Evolutionary conservation across 2,329 filamentous ascomycete genomes (phyloP).

Genomic region (Mycosphaerella sp.): DNA sequence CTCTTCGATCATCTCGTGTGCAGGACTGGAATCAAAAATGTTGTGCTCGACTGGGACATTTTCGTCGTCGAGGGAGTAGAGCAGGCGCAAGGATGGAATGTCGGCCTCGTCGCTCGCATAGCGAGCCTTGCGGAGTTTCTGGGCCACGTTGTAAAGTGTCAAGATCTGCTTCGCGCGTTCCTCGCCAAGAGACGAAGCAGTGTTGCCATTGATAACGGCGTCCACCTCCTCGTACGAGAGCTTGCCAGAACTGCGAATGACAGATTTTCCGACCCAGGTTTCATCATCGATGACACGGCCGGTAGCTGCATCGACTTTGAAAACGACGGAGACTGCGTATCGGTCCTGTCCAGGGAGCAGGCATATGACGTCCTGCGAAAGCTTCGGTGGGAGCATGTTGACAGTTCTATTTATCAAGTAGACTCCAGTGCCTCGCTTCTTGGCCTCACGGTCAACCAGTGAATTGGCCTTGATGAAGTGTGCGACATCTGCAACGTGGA

Average conservation of each 20-base stretch:
- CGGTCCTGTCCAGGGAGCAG: slow-evolving; percentile 81
- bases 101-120: slow-evolving; percentile 69
- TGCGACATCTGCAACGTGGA: slow-evolving; percentile 90
- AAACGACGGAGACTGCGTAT: slow-evolving; percentile 85
- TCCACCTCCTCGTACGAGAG: slow-evolving; percentile 82
- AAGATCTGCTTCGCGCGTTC: slow-evolving; percentile 70
- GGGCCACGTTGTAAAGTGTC: slow-evolving; percentile 70
- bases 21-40: slow-evolving; percentile 83
- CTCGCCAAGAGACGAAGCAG: slow-evolving; percentile 50
- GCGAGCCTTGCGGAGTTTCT: slow-evolving; percentile 84
- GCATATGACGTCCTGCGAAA: slow-evolving; percentile 83
- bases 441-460: slow-evolving; percentile 90
- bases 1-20: slow-evolving; percentile 92
- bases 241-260: slow-evolving; percentile 87
- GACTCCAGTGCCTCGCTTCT: slow-evolving; percentile 94
- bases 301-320: slow-evolving; percentile 76
- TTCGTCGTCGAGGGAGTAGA: slow-evolving; percentile 95
- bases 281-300: slow-evolving; percentile 76
- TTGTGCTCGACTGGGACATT: slow-evolving; percentile 96
- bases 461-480: slow-evolving; percentile 97
- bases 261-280: slow-evolving; percentile 86
- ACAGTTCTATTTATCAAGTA: slow-evolving; percentile 87
- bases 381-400: slow-evolving; percentile 78
- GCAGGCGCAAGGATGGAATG: slow-evolving; percentile 76
- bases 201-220: slow-evolving; percentile 62